Evolutionary conservation across 371 early-diverging fungal genomes (phyloP).

Genomic region (Syncephalastrum monosporum): DNA sequence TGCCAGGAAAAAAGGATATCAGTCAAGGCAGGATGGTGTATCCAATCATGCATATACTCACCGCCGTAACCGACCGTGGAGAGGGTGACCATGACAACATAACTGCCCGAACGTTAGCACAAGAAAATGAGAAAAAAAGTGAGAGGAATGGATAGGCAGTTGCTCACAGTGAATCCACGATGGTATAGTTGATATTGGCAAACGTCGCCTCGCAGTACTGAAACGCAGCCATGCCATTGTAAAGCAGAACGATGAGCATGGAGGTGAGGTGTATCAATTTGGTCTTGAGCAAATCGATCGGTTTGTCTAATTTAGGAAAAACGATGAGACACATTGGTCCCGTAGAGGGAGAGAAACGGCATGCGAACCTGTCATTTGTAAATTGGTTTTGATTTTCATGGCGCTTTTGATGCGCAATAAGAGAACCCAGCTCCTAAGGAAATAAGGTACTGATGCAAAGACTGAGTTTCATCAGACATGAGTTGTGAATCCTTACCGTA

Average conservation of each 20-base stretch:
- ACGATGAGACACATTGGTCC: neutral
- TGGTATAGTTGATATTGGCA: constrained; percentile 44
- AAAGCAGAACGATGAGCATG: constrained; percentile 63
- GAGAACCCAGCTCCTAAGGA: constrained; percentile 59
- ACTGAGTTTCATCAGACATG: neutral
- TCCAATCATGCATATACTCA: constrained; percentile 2
- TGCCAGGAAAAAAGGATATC: constrained; percentile 2
- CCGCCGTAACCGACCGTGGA: constrained; percentile 83
- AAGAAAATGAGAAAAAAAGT: neutral
- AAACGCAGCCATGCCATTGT: constrained; percentile 69
- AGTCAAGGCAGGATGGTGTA: neutral
- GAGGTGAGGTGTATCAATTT: constrained; percentile 62
- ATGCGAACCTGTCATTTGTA: constrained; percentile 43
- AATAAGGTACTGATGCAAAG: constrained; percentile 53
- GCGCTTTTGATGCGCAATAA: constrained; percentile 58
- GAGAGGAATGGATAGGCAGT: neutral
- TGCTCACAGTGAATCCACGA: constrained; percentile 49
- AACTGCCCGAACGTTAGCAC: constrained; percentile 17
- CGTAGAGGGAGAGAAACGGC: neutral
- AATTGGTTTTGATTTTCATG: constrained; percentile 56
- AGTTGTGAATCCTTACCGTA: constrained; percentile 35
- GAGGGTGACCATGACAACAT: constrained; percentile 64
- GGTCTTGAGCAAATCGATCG: constrained; percentile 57
- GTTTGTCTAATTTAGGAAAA: constrained; percentile 20
- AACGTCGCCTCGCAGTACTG: constrained; percentile 69